Evolutionary conservation across 129 eudicot genomes (phyloP).

Genomic region (Erigeron canadensis): DNA sequence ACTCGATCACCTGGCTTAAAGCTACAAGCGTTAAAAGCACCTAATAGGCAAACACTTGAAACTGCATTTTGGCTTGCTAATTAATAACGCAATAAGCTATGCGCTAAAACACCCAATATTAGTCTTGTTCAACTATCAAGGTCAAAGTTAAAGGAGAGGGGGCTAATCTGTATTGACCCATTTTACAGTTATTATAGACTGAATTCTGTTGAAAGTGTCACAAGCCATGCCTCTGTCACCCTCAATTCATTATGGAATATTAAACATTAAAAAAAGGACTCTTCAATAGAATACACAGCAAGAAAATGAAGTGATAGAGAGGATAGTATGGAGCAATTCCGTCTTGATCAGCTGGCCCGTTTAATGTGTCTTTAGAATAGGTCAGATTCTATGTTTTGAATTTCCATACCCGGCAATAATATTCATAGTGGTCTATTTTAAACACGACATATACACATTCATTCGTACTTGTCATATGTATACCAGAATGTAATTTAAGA

Average conservation of each 20-base stretch:
- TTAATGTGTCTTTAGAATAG: constrained; percentile 36
- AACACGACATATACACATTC: background rate
- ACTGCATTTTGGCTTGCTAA: no score
- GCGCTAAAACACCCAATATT: background rate
- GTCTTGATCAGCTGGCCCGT: constrained; percentile 42
- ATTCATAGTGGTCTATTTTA: constrained; percentile 34
- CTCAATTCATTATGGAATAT: constrained; percentile 27
- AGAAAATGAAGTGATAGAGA: constrained; percentile 33
- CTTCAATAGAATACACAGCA: constrained; percentile 28
- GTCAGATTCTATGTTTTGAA: constrained; percentile 53
- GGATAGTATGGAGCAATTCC: constrained; percentile 58
- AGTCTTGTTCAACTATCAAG: constrained; percentile 1
- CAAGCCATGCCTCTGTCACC: constrained; percentile 37
- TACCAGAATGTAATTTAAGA: background rate
- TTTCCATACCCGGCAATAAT: constrained; percentile 24
- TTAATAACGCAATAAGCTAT: no score
- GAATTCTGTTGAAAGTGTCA: constrained; percentile 14
- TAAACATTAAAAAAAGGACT: constrained; percentile 7
- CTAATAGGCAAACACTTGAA: no score
- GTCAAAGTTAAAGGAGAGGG: no score
- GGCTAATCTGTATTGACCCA: background rate
- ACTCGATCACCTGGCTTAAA: no score
- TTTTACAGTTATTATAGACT: constrained; percentile 28
- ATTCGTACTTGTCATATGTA: background rate
- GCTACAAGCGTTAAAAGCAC: no score